Evolutionary conservation across 164 flowering plant genomes (phyloP), one percentile per base, ranked within the genome.

Genomic region (Macadamia tetraphylla): DNA sequence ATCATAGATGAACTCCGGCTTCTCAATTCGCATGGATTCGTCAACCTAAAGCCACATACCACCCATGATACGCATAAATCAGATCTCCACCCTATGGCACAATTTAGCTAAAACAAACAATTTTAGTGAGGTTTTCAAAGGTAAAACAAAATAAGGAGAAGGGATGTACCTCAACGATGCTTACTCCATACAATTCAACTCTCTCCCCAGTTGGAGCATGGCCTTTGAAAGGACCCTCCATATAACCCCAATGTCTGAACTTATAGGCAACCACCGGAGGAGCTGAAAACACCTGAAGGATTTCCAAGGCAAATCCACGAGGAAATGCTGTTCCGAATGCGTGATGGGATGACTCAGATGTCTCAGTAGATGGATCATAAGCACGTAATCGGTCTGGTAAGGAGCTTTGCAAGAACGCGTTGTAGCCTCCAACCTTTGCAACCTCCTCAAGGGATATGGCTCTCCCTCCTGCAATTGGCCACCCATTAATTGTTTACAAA

Each of bases 241-340:
- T 83, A 79, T 62, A 86, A 29, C 83, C 90, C 94, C 97, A 91
- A 65, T 91, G 97, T 76, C 97, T 79, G 79, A 88, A 91, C 76
- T 88, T 86, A 81, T 82, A 91, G 0, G 67, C 81, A 29, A 90
- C 81, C 70, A 67, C 68, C 0, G 96, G 96, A 0, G 91, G 88
- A 3, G 89, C 93, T 0, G 91, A 80, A 59, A 83, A 90, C 29
- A 88, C 96, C 0, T 83, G 79, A 9, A 86, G 46, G 59, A 88
- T 73, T 60, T 90, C 96, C 1, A 84, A 12, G 8, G 89, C 90
- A 63, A 89, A 87, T 15, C 96, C 96, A 3, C 96, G 78, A 17
- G 92, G 88, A 48, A 90, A 86, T 2, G 89, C 62, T 0, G 83
- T 74, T 0, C 71, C 77, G 80, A 90, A 90, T 15, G 46, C 18